Base-by-base conservation (phyloP, 257 asterid genomes). In the Solanum appendiculatum region DNA sequence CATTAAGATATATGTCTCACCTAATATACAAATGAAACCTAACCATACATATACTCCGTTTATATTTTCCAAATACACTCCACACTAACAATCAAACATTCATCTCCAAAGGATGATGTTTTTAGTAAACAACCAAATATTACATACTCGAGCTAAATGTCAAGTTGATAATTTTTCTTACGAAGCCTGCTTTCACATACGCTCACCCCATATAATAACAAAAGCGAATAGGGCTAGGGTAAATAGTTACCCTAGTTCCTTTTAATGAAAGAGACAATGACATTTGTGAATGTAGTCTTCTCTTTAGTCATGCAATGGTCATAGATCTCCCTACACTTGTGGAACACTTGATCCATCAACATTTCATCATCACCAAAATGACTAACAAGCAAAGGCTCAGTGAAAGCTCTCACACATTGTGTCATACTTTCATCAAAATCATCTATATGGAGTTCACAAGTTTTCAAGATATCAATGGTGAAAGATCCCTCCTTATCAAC, bases 401-500 rank as follows among this genome's bases (percentile, higher is more conserved):
- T 89, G 81, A 94, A 93, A 2, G 96, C 92, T 86, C 98, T 90
- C 89, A 94, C 89, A 91, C 94, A 91, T 15, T 86, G 85, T 3
- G 94, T 86, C 27, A 94, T 92, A 39, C 46, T 33, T 16, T 66
- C 89, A 2, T 90, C 88, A 33, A 86, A 89, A 4, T 88, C 88
- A 20, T 90, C 87, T 94, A 94, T 92, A 15, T 82, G 54, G 74
- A 93, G 44, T 60, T 91, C 88, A 0, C 93, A 86, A 10, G 88
- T 89, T 86, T 91, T 92, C 3, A 93, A 90, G 42, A 25, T 89
- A 86, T 83, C 25, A 63, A 94, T 86, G 82, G 31, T 3, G 88
- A 95, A 94, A 15, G 94, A 93, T n/a, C 93, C 96, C 40, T 95
- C 94, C 54, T 91, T 89, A 11, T 90, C 91, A 13, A 95, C 91